Percentiles rank a stretch among this genome's conserved stretches.
Conservation (phyloP, 345 rosid species). For the Rhodamnia rubescens region DNA sequence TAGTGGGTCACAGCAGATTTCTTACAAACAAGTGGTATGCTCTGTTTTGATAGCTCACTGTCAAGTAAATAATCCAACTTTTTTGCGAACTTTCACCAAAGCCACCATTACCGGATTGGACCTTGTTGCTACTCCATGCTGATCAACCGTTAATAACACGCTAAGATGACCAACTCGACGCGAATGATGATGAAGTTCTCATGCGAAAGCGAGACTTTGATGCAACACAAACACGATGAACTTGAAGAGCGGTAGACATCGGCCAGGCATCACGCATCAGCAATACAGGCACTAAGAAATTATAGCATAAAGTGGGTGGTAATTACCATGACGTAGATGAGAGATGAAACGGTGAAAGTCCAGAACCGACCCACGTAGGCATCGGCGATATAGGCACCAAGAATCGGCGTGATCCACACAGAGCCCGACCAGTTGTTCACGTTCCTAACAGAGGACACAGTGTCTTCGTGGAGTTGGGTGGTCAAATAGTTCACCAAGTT, state of each 20-base stretch:
- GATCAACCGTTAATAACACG: neutral
- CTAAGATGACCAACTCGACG: neutral
- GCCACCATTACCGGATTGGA: neutral
- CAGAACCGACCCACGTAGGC: constrained; percentile 83
- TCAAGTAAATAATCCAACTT: neutral
- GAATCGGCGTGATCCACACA: constrained; percentile 87
- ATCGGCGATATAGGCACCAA: constrained; percentile 89
- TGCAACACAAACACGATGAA: neutral
- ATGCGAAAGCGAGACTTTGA: neutral
- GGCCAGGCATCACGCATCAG: neutral
- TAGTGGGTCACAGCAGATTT: constrained; percentile 5
- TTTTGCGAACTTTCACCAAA: neutral
- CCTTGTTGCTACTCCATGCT: neutral
- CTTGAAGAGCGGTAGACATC: neutral
- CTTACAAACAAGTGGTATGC: constrained; percentile 13
- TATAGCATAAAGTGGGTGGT: neutral
- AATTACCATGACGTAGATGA: constrained; percentile 63
- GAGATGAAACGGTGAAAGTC: constrained; percentile 87
- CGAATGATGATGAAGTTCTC: neutral
- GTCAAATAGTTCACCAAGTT: constrained; percentile 79
- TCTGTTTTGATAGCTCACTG: neutral
- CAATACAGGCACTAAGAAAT: neutral
- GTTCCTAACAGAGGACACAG: constrained; percentile 74
- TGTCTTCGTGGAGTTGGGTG: constrained; percentile 71
- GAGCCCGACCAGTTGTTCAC: constrained; percentile 92